phyloP scores from a whole-genome alignment of 2,329 filamentous ascomycete genomes.

The Dendryphion nanum region DNA sequence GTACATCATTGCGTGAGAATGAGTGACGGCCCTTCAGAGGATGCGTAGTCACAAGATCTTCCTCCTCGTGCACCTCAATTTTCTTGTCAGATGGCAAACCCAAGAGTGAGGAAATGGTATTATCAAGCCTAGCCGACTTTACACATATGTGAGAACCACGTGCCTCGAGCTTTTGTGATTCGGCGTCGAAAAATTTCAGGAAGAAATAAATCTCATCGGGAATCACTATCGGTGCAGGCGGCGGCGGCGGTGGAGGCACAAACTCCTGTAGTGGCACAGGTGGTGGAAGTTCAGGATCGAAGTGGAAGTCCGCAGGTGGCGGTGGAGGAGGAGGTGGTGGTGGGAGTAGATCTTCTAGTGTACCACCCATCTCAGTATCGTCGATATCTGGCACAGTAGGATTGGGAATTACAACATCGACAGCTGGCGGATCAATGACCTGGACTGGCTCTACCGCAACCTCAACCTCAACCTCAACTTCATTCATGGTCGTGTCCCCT shows the following conservation, averaged over 20 bases:
- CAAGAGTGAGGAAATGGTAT: constrained; percentile 29
- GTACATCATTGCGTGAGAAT: constrained; percentile 32
- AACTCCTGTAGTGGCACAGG: constrained; percentile 1
- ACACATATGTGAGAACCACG: constrained; percentile 32
- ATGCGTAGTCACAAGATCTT: constrained; percentile 30
- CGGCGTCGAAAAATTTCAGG: constrained; percentile 39
- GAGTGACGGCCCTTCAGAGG: constrained; percentile 30
- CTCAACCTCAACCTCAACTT: constrained; percentile 11
- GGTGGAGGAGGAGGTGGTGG: constrained; percentile 28
- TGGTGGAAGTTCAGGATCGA: constrained; percentile 14
- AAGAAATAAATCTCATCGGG: constrained; percentile 42
- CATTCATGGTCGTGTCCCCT: constrained; percentile 24
- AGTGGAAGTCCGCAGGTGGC: constrained; percentile 12
- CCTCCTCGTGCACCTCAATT: constrained; percentile 53
- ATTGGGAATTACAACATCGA: constrained; percentile 21
- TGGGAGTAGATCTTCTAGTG: constrained; percentile 27
- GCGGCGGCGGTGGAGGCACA: constrained; percentile 10
- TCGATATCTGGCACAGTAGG: constrained; percentile 5
- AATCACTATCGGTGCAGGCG: constrained; percentile 18
- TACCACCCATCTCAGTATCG: constrained; percentile 39
- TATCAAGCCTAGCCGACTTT: constrained; percentile 34
- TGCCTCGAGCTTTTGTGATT: constrained; percentile 32
- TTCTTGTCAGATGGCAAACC: constrained; percentile 29
- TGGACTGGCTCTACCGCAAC: constrained; percentile 10
- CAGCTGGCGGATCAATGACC: constrained; percentile 16